A percentile compares a stretch with the other conserved stretches of the same genome.
phyloP scores from a whole-genome alignment of 2,329 filamentous ascomycete genomes.

The Metarhizium guizhouense region DNA sequence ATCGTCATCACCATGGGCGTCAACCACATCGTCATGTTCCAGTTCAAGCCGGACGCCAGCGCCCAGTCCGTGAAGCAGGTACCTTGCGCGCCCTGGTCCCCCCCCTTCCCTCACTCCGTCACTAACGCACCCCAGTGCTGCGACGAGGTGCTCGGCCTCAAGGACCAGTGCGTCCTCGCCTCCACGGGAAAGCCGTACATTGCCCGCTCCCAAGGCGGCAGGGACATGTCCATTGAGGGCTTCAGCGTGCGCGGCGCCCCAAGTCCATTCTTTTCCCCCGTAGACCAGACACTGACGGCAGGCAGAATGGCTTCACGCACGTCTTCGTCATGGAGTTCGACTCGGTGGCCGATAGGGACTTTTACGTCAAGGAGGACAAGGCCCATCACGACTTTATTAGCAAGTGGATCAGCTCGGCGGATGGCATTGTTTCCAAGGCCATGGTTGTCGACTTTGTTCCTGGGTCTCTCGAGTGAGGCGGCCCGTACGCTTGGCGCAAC shows the following conservation, averaged over 20 bases:
- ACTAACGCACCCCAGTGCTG: conserved; percentile 17
- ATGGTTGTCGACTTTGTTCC: conserved; percentile 52
- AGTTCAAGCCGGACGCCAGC: conserved; percentile 4
- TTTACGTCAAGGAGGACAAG: conserved; percentile 59
- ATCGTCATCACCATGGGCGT: conserved; percentile 1
- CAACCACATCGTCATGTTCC: conserved; percentile 5
- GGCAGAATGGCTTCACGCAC: conserved; percentile 55
- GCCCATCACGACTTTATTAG: conserved; percentile 52
- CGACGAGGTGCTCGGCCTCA: conserved; percentile 36
- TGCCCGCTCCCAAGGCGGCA: conserved; percentile 46
- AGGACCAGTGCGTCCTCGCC: conserved; percentile 53
- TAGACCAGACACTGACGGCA: not conserved
- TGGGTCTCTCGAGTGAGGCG: conserved; percentile 18
- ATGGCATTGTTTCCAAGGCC: conserved; percentile 24
- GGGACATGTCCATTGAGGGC: conserved; percentile 53
- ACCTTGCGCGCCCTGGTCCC: not conserved
- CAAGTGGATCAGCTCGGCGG: conserved; percentile 25
- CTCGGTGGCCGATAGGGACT: conserved; percentile 53
- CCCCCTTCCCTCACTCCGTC: too few species aligned
- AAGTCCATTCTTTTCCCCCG: not conserved
- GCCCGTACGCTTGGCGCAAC: not conserved
- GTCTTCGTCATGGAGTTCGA: conserved; percentile 62
- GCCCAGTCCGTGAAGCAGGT: conserved; percentile 5
- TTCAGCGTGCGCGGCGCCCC: conserved; percentile 35
- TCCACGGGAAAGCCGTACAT: conserved; percentile 51